Base-by-base conservation (phyloP, 257 asterid species). In the Eustoma russellianum region DNA sequence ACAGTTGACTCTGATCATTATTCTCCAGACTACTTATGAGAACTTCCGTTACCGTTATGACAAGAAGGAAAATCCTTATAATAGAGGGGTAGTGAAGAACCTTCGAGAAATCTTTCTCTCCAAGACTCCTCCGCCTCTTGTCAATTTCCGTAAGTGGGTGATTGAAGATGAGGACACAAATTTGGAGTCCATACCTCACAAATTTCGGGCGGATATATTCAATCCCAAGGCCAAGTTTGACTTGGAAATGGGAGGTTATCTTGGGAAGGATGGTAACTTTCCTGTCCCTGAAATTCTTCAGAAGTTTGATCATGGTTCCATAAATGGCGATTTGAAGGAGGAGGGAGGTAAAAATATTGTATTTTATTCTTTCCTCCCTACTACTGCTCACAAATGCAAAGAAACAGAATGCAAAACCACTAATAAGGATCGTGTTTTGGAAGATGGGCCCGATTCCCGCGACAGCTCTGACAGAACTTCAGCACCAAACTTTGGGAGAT, bases 1-100 rank as follows among this genome's bases (percentile, higher is more conserved):
- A 6, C 33, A 33, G 33, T 48, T 17, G 55, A 44, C 18, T 49
- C 24, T 51, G 41, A 38, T 46, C 46, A 41, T 55, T 45, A 17
- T 33, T 57, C 18, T 62, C 66, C 94, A 89, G 94, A 90, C 94
- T 9, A 90, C 96, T 0, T 86, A 90, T 57, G 96, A 86, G 68
- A 90, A 78, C 83, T 90, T 90, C 64, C 74, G 93, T 41, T 86
- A 81, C 64, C 91, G 88, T 50, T 86, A 90, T 58, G 96, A 90
- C 34, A 83, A 69, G 85, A 83, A 70, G 77, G 85, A 76, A 62
- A 90, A 90, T 51, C 96, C 96, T 11, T 83, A 70, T 49, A 82
- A 79, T 44, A 72, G 41, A 5, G 93, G 97, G 40, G 55, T 77
- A 44, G 13, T 74, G 33, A 64, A 48, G 48, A 90, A 90, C 77